Percentiles rank a stretch among this genome's conserved stretches.
These are phyloP conservation scores for Fusarium sacchari DNA, from an alignment of 2,329 filamentous ascomycete species.

Conservation along the genomic window DNA sequence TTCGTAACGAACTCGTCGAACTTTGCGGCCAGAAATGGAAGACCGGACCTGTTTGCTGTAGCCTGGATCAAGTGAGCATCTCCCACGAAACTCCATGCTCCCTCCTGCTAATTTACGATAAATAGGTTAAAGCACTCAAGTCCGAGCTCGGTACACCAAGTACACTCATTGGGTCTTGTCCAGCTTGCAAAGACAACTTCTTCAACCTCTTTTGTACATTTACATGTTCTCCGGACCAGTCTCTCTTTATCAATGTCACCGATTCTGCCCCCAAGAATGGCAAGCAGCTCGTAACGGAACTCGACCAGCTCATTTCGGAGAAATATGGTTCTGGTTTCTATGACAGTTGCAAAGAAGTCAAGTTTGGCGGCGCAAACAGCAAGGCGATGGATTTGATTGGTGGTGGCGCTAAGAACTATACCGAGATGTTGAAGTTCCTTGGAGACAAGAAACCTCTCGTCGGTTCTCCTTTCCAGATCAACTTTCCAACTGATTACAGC, in stretches of 20 bases:
- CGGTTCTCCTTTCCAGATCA: constrained; percentile 98
- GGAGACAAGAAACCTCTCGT: constrained; percentile 85
- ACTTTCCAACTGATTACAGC: constrained; percentile 76
- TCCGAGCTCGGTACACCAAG: constrained; percentile 88
- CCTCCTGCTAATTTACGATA: constrained; percentile 10
- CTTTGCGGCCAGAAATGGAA: constrained; percentile 91
- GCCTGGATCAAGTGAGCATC: constrained; percentile 73
- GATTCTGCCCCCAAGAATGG: constrained; percentile 70
- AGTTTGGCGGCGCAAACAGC: constrained; percentile 93
- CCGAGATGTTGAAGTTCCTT: constrained; percentile 87
- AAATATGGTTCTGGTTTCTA: constrained; percentile 90
- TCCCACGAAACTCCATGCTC: constrained; percentile 23
- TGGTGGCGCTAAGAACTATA: constrained; percentile 91
- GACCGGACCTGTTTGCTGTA: constrained; percentile 85
- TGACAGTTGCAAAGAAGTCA: constrained; percentile 98
- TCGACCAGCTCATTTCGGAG: constrained; percentile 88
- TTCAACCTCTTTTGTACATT: constrained; percentile 99
- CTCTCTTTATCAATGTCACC: constrained; percentile 93
- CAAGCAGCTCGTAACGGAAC: constrained; percentile 79
- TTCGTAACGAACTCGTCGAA: constrained; percentile 81
- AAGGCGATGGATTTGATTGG: constrained; percentile 97
- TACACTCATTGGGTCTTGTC: constrained; percentile 90
- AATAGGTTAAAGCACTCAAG: constrained; percentile 79
- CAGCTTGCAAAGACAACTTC: constrained; percentile 98
- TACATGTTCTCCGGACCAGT: constrained; percentile 97